Evolutionary conservation across 441 rosid genomes (phyloP), one percentile per base, ranked within the genome.

Genomic region (Flueggea neowawraea): DNA sequence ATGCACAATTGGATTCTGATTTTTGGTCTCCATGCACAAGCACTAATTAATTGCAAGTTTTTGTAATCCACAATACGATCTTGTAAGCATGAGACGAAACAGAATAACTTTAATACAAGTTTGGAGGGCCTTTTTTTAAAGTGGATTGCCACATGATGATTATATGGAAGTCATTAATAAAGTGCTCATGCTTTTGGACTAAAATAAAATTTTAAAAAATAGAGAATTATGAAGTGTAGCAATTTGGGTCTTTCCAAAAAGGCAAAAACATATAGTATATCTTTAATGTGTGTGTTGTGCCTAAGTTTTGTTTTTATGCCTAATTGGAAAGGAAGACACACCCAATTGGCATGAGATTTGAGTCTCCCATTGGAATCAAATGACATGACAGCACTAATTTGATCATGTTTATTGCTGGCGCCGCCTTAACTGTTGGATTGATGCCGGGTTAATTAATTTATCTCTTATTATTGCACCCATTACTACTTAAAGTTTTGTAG

Each of bases 11-110:
- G 36, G 41, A 10, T 22, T 62, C 5, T n/a, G 36, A 28, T 36
- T 17, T 28, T 28, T 28, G 32, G 43, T 4, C 44, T 6, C 59
- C 32, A 13, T 12, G 9, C 11, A 7, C 11, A 15, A 16, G 2
- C 12, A 15, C 28, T 32, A 11, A 36, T 22, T 48, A 12, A 8
- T 16, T 16, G 10, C 67, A 33, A 44, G n/a, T 61, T 61, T 59
- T 22, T 16, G 10, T 49, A 57, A 62, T 58, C 44, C 12, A 31
- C 58, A 64, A 57, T 62, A 51, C 14, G 13, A 59, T 71, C 52
- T 71, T 66, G 77, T 58, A 52, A 69, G 67, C 75, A 64, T 51
- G 73, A 55, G 68, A 71, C 16, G 78, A 64, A 62, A 60, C 69
- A 64, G 69, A 67, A 58, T 52, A 68, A 59, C 62, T 65, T 69